These are phyloP conservation scores for Sedum album DNA, from an alignment of 164 flowering plant species.

Conservation along the genomic window DNA sequence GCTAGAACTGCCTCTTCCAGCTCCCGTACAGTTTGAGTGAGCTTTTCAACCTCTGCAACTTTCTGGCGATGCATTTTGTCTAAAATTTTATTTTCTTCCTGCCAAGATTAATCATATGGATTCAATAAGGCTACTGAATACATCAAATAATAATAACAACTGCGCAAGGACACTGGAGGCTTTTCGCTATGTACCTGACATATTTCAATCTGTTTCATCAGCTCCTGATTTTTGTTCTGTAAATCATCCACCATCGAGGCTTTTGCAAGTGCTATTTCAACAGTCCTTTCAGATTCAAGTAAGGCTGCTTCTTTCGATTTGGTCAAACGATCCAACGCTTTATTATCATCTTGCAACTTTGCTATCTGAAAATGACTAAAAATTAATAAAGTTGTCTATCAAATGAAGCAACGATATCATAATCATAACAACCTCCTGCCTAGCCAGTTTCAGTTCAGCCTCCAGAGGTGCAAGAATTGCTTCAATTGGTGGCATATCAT, in stretches of 20 bases:
- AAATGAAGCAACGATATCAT: too few relatives aligned
- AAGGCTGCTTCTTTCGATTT: conserved; percentile 76
- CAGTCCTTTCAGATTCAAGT: conserved; percentile 61
- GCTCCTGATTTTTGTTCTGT: conserved; percentile 68
- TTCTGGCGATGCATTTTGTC: conserved; percentile 70
- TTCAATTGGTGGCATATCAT: conserved; percentile 82
- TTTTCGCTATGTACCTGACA: conserved; percentile 57
- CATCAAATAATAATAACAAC: not conserved
- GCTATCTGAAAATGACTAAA: conserved; percentile 22
- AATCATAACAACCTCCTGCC: conserved; percentile 42
- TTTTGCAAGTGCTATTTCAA: conserved; percentile 55
- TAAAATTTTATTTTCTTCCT: conserved; percentile 66
- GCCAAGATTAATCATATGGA: not conserved
- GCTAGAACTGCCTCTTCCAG: conserved; percentile 73
- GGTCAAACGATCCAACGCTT: conserved; percentile 65
- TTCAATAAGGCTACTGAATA: not conserved
- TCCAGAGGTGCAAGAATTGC: conserved; percentile 71
- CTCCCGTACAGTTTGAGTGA: conserved; percentile 59
- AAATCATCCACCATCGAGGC: conserved; percentile 74
- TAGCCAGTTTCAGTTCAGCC: conserved; percentile 69
- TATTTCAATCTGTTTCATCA: conserved; percentile 66
- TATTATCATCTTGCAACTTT: conserved; percentile 65
- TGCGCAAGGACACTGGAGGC: not conserved
- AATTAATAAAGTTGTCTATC: not conserved
- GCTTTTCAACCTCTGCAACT: conserved; percentile 63